Conservation (phyloP, 1,139 yeast genomes). For the Citeromyces hawaiiensis region DNA sequence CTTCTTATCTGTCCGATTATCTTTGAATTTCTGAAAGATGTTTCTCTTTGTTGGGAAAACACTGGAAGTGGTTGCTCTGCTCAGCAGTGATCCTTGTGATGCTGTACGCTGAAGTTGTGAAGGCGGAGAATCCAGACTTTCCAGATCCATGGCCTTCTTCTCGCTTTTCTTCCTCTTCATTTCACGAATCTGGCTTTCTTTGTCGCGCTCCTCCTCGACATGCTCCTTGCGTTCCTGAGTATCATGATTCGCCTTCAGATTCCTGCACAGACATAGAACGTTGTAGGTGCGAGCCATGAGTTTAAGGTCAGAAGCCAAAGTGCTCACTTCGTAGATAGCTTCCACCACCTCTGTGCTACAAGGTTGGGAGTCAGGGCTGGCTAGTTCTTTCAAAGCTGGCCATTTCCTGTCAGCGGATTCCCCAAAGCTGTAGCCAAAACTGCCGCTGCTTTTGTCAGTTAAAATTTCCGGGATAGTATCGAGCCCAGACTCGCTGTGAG, state of each 20-base stretch:
- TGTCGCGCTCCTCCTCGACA: not conserved
- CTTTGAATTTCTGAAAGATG: not conserved
- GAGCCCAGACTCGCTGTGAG: not conserved
- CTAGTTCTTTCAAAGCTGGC: slow-evolving; percentile 15
- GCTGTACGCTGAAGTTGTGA: not conserved
- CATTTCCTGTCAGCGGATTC: slow-evolving; percentile 8
- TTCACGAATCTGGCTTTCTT: slow-evolving; percentile 5
- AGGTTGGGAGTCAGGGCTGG: slow-evolving; percentile 8
- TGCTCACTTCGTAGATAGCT: slow-evolving; percentile 44
- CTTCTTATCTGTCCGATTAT: not conserved
- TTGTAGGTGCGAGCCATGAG: slow-evolving; percentile 49
- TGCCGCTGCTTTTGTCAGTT: slow-evolving; percentile 2
- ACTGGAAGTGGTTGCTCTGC: not conserved
- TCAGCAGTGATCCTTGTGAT: not conserved
- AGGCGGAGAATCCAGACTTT: not conserved
- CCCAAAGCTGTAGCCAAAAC: not conserved
- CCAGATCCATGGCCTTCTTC: slow-evolving; percentile 5
- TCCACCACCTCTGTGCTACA: slow-evolving; percentile 24
- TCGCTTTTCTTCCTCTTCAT: slow-evolving; percentile 8
- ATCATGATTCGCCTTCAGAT: not conserved
- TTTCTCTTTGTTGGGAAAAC: not conserved
- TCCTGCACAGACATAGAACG: slow-evolving; percentile 32
- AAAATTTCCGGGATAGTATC: slow-evolving; percentile 2
- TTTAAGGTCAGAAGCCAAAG: slow-evolving; percentile 49
- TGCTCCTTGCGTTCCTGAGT: not conserved